These are phyloP conservation scores for Pedinophyceae sp. DNA, from an alignment of 139 green algal species.

Conservation along the genomic window DNA sequence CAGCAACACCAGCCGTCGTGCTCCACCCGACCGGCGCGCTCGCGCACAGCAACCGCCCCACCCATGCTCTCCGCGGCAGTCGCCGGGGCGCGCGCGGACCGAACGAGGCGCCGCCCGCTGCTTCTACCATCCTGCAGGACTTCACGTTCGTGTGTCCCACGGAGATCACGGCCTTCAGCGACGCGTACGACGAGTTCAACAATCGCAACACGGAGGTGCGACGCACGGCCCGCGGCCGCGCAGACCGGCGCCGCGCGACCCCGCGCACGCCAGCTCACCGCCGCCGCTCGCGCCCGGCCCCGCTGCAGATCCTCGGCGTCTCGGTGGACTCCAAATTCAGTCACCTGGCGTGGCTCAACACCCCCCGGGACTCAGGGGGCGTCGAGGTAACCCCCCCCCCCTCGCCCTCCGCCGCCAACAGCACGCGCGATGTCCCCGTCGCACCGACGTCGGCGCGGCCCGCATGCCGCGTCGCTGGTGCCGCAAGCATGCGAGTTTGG, in stretches of 20 bases:
- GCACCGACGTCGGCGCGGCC: constrained; percentile 51
- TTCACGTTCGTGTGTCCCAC: constrained; percentile 59
- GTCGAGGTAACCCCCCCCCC: neutral
- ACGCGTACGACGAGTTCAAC: constrained; percentile 67
- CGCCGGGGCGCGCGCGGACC: neutral
- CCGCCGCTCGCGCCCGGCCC: too few species aligned
- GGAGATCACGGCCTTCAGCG: constrained; percentile 74
- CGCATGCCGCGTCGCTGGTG: constrained; percentile 50
- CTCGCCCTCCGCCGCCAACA: too few species aligned
- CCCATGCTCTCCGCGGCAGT: neutral
- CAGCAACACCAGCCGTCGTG: neutral
- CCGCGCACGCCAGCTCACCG: neutral
- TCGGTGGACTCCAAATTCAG: constrained; percentile 64
- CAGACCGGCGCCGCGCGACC: too few species aligned
- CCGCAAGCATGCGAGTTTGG: constrained; percentile 53
- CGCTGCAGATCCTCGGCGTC: constrained; percentile 38
- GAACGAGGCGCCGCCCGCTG: too few species aligned
- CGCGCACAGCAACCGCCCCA: neutral
- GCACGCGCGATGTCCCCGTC: too few species aligned
- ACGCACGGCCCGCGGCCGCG: neutral
- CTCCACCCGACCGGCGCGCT: neutral
- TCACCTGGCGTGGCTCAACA: constrained; percentile 72
- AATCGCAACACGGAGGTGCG: constrained; percentile 43
- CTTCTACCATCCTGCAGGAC: constrained; percentile 32
- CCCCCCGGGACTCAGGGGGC: constrained; percentile 23